Conservation (phyloP, 257 asterid species). For the Petrea volubilis region DNA sequence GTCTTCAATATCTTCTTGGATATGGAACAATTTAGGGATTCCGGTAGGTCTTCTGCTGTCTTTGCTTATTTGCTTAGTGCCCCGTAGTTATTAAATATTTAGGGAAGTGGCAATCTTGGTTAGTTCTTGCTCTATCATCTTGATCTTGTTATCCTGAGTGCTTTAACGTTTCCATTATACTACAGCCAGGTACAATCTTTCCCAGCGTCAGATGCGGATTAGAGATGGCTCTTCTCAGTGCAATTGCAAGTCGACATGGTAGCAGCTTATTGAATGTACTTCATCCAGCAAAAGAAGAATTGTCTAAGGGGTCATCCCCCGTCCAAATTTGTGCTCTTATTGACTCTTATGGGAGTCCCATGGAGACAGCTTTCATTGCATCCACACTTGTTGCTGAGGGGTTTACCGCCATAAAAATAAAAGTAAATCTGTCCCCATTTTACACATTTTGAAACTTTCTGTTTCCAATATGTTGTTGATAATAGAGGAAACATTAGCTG, state of each 20-base stretch:
- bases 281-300: slow-evolving; percentile 43
- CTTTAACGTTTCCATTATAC: slow-evolving; percentile 27
- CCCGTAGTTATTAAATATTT: neutral
- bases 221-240: slow-evolving; percentile 93
- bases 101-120: neutral
- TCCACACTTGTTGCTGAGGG: slow-evolving; percentile 75
- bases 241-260: slow-evolving; percentile 68
- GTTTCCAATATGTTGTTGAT: neutral
- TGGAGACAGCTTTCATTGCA: slow-evolving; percentile 71
- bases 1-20: slow-evolving; percentile 80
- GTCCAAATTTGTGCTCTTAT: slow-evolving; percentile 83
- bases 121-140: slow-evolving; percentile 1
- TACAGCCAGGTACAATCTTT: slow-evolving; percentile 79
- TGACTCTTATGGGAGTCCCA: slow-evolving; percentile 74
- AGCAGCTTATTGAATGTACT: slow-evolving; percentile 65
- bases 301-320: slow-evolving; percentile 37
- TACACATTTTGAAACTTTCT: neutral
- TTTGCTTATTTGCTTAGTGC: neutral
- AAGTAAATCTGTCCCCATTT: slow-evolving; percentile 40
- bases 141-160: slow-evolving; percentile 5
- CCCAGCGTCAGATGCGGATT: slow-evolving; percentile 96
- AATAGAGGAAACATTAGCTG: slow-evolving; percentile 2
- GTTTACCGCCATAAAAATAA: slow-evolving; percentile 77
- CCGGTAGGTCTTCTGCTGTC: slow-evolving; percentile 50
- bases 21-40: slow-evolving; percentile 83